These are phyloP conservation scores for Ascochyta rabiei DNA, from an alignment of 2,329 filamentous ascomycete genomes.

Conservation along the genomic window DNA sequence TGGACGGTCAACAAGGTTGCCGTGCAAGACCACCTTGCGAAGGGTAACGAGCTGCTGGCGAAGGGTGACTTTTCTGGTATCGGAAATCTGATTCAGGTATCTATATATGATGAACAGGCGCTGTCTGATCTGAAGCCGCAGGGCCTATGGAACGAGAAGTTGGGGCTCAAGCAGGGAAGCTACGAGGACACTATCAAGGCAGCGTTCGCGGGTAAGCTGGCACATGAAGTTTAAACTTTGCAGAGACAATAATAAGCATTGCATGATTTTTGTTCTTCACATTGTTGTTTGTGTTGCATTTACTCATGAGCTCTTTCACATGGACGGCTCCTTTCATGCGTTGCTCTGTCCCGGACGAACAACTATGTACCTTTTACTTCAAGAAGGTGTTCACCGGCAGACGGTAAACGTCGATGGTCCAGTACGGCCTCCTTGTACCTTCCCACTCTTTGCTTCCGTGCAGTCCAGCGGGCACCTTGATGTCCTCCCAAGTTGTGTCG, in stretches of 20 bases:
- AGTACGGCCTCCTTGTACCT: slow-evolving; percentile 45
- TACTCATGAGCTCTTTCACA: background rate
- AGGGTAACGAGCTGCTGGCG: slow-evolving; percentile 45
- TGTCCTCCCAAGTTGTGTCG: slow-evolving; percentile 46
- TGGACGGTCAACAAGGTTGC: slow-evolving; percentile 56
- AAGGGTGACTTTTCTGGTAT: slow-evolving; percentile 43
- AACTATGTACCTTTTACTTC: slow-evolving; percentile 22
- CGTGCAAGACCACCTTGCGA: slow-evolving; percentile 37
- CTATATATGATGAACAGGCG: slow-evolving; percentile 23
- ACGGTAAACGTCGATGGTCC: slow-evolving; percentile 46
- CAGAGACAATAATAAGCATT: background rate
- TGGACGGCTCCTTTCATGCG: background rate
- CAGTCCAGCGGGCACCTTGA: slow-evolving; percentile 39
- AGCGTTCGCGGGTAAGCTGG: slow-evolving; percentile 25
- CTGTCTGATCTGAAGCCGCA: slow-evolving; percentile 32
- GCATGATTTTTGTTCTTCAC: background rate
- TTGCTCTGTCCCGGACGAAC: background rate
- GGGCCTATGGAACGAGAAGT: slow-evolving; percentile 49
- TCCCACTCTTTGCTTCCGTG: slow-evolving; percentile 46
- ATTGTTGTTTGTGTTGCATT: background rate
- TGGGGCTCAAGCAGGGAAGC: slow-evolving; percentile 51
- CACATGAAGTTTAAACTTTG: slow-evolving; percentile 5
- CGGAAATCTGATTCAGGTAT: slow-evolving; percentile 25
- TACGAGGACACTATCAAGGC: slow-evolving; percentile 47
- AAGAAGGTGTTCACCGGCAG: slow-evolving; percentile 46